phyloP scores from a whole-genome alignment of 2,329 filamentous ascomycete genomes.

The Colletotrichum euphorbiae region DNA sequence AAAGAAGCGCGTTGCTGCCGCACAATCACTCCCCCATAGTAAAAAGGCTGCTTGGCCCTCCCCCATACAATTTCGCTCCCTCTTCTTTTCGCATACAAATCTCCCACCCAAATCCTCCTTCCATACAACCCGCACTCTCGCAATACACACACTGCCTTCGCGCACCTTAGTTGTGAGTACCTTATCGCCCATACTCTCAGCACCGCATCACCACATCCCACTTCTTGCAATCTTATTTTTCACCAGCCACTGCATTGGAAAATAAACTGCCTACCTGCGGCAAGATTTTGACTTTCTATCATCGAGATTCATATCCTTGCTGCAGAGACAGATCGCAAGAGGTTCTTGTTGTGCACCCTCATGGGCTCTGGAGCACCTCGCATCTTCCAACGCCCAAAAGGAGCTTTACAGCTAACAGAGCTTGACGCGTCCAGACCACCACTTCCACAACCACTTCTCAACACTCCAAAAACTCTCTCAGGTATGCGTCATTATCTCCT shows the following conservation, averaged over 20 bases:
- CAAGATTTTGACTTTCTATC: slow-evolving; percentile 46
- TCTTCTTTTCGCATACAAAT: slow-evolving; percentile 72
- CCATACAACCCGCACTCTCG: slow-evolving; percentile 62
- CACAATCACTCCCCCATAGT: slow-evolving; percentile 74
- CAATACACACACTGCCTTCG: slow-evolving; percentile 54
- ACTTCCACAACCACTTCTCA: slow-evolving; percentile 44
- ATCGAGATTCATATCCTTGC: not conserved
- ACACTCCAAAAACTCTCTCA: slow-evolving; percentile 44
- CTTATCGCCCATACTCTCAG: slow-evolving; percentile 52
- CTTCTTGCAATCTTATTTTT: not conserved
- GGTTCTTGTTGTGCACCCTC: not conserved
- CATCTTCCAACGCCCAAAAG: slow-evolving; percentile 38
- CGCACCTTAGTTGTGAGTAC: slow-evolving; percentile 62
- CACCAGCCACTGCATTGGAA: not conserved
- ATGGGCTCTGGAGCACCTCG: not conserved
- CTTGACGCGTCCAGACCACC: slow-evolving; percentile 48
- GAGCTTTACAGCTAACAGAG: slow-evolving; percentile 44
- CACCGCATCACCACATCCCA: slow-evolving; percentile 51
- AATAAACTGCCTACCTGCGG: not conserved
- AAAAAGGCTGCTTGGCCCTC: slow-evolving; percentile 70
- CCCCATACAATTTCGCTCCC: slow-evolving; percentile 67
- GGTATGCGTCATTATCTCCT: slow-evolving; percentile 50
- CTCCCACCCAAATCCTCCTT: slow-evolving; percentile 64
- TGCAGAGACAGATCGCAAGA: no score
- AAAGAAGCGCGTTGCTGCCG: slow-evolving; percentile 52